These are phyloP conservation scores for Nitzschia inconspicua DNA, from an alignment of 108 stramenopile species.

Conservation along the genomic window DNA sequence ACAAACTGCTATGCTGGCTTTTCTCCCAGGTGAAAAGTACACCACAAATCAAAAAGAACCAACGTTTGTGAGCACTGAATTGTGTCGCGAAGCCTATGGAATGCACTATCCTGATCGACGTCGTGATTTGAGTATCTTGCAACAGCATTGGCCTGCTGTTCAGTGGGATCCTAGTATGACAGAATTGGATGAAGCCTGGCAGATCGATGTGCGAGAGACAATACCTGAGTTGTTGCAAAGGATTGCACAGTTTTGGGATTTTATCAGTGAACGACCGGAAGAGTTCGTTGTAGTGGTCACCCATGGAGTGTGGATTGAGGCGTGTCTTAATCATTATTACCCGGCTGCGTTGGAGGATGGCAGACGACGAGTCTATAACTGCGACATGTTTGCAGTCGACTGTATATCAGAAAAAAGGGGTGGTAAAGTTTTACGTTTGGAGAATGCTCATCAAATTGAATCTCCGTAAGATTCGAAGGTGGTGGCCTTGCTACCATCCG, in stretches of 20 bases:
- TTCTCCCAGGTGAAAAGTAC: slow-evolving; percentile 47
- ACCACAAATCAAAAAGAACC: slow-evolving; percentile 19
- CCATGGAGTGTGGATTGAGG: slow-evolving; percentile 84
- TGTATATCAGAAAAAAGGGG: slow-evolving; percentile 29
- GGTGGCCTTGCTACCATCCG: too few relatives aligned
- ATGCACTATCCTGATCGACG: slow-evolving; percentile 65
- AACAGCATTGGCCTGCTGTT: slow-evolving; percentile 47
- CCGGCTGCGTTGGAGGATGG: slow-evolving; percentile 47
- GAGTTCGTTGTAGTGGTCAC: slow-evolving; percentile 58
- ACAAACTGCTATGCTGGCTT: slow-evolving; percentile 63
- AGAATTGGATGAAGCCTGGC: slow-evolving; percentile 62
- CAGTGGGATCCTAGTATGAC: slow-evolving; percentile 49
- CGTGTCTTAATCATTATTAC: slow-evolving; percentile 42
- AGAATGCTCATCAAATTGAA: slow-evolving; percentile 18
- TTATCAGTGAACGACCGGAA: slow-evolving; percentile 43
- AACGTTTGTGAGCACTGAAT: slow-evolving; percentile 44
- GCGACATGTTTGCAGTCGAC: slow-evolving; percentile 56
- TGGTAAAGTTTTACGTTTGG: slow-evolving; percentile 26
- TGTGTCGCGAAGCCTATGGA: slow-evolving; percentile 72
- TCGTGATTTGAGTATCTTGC: background rate
- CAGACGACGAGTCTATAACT: slow-evolving; percentile 62
- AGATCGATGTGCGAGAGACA: slow-evolving; percentile 51
- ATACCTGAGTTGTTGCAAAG: slow-evolving; percentile 36
- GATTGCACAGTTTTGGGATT: slow-evolving; percentile 43
- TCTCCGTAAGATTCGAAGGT: too few relatives aligned